Evolutionary conservation across 495 filamentous ascomycete species (phyloP).

Genomic region (Hypoxylon fuscum): DNA sequence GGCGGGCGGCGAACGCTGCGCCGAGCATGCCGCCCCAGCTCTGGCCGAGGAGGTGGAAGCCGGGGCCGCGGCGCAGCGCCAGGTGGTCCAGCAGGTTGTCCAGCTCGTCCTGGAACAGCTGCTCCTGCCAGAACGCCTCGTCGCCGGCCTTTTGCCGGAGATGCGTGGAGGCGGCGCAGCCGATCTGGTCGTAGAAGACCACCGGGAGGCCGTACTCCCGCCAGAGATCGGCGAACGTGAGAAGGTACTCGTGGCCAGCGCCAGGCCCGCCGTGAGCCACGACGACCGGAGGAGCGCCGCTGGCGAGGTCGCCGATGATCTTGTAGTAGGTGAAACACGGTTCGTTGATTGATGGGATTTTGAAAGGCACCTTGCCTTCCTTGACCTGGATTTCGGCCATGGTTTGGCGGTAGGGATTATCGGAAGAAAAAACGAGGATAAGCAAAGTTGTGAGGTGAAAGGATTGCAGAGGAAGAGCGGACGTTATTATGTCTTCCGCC

Average conservation of each 20-base stretch:
- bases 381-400: constrained; percentile 5
- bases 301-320: constrained; percentile 40
- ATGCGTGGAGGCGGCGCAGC: constrained; percentile 57
- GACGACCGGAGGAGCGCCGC: constrained; percentile 45
- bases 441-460: too few species aligned
- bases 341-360: constrained; percentile 15
- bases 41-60: constrained; percentile 21
- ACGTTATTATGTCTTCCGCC: too few species aligned
- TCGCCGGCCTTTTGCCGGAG: constrained; percentile 55
- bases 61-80: constrained; percentile 3
- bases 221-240: constrained; percentile 47
- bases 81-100: constrained; percentile 53
- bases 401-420: neutral
- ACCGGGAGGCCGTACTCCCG: constrained; percentile 48
- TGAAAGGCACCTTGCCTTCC: constrained; percentile 20
- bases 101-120: constrained; percentile 59
- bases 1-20: constrained; percentile 34
- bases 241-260: constrained; percentile 52
- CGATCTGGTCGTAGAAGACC: constrained; percentile 64
- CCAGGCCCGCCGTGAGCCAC: constrained; percentile 58
- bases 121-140: constrained; percentile 53
- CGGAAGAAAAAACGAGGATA: too few species aligned
- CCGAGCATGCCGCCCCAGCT: constrained; percentile 28
- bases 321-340: constrained; percentile 21
- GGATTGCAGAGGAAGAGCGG: too few species aligned